Evolutionary conservation across 179 eudicot species (phyloP).

Genomic region (Silene coronaria): DNA sequence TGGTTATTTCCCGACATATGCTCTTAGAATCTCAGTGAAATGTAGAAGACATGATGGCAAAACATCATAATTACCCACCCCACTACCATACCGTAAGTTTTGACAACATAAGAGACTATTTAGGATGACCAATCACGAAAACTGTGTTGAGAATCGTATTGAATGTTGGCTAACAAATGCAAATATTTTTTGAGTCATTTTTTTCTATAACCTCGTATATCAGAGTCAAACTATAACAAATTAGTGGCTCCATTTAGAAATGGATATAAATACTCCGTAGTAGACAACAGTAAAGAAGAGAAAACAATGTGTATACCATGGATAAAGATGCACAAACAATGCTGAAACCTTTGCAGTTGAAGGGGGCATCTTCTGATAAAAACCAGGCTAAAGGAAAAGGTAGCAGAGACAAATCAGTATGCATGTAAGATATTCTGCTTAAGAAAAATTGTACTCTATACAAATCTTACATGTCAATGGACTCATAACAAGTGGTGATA

Average conservation of each 20-base stretch:
- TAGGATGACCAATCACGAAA: no score
- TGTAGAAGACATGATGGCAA: no score
- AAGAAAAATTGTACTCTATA: background rate
- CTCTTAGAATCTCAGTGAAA: background rate
- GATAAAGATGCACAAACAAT: constrained; percentile 61
- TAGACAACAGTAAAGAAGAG: background rate
- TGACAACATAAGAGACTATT: no score
- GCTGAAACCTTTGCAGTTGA: constrained; percentile 89
- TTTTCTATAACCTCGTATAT: background rate
- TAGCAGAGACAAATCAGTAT: background rate
- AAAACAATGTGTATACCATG: constrained; percentile 38
- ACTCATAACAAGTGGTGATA: constrained; percentile 81
- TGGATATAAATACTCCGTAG: no score
- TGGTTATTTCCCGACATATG: constrained; percentile 4
- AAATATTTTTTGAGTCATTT: no score
- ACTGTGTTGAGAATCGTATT: no score
- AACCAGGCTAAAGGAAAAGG: constrained; percentile 59
- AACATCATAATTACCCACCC: no score
- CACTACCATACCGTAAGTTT: no score
- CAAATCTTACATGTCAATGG: constrained; percentile 68
- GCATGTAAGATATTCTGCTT: background rate
- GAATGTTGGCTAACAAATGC: no score
- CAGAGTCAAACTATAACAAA: background rate
- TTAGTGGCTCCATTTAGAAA: background rate
- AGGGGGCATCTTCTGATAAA: constrained; percentile 66